Percentiles rank a stretch among this genome's conserved stretches.
phyloP scores from a whole-genome alignment of 139 green algal species.

The Volvox africanus region DNA sequence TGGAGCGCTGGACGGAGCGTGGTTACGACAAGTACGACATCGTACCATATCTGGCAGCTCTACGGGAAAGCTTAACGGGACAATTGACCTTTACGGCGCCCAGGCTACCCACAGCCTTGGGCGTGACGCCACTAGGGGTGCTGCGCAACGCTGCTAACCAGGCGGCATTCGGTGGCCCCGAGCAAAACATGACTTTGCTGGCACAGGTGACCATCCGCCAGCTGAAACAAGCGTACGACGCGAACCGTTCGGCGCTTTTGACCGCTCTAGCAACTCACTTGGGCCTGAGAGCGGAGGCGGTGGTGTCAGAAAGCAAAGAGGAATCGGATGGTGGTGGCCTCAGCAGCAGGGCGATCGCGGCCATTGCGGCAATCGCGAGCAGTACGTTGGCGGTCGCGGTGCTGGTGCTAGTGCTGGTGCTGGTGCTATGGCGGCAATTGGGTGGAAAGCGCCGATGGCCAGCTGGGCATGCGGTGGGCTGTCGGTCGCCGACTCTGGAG shows the following conservation, averaged over 20 bases:
- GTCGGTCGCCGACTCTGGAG: background rate
- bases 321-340: background rate
- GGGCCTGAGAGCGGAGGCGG: background rate
- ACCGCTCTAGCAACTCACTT: background rate
- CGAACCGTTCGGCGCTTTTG: background rate
- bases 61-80: background rate
- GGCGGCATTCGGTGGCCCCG: background rate
- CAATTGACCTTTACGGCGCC: background rate
- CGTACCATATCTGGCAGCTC: background rate
- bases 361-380: background rate
- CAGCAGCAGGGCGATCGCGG: background rate
- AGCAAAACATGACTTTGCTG: background rate
- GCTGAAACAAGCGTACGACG: background rate
- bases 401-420: background rate
- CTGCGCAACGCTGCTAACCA: background rate
- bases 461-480: background rate
- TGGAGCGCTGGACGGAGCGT: background rate
- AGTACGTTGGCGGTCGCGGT: background rate
- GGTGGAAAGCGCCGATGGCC: too few species aligned
- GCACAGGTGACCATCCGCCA: background rate
- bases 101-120: background rate
- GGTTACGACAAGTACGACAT: background rate
- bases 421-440: background rate
- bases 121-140: background rate
- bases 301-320: background rate